These are phyloP conservation scores for Hyaloperonospora brassicae DNA, from an alignment of 352 stramenopile species.

Conservation along the genomic window DNA sequence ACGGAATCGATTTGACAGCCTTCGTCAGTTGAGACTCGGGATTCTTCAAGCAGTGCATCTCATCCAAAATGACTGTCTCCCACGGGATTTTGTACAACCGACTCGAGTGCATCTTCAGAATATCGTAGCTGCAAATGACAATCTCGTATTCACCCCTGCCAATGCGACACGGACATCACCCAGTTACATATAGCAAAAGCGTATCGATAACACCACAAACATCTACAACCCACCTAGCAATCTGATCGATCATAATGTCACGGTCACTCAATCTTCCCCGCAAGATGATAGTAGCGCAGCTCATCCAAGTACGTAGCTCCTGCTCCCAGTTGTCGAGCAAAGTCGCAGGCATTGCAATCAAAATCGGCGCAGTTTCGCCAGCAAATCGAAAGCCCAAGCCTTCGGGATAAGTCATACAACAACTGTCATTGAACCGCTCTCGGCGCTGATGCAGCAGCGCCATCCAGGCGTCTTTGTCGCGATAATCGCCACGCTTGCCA, in stretches of 20 bases:
- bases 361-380: conserved; percentile 73
- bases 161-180: background rate
- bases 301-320: conserved; percentile 95
- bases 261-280: conserved; percentile 53
- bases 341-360: conserved; percentile 96
- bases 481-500: conserved; percentile 88
- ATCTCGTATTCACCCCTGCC: conserved; percentile 67
- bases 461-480: conserved; percentile 93
- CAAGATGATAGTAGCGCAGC: conserved; percentile 52
- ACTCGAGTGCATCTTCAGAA: conserved; percentile 88
- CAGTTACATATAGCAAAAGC: conserved; percentile 36
- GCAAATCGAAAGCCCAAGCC: conserved; percentile 37
- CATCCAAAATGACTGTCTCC: conserved; percentile 94
- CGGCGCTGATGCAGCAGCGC: conserved; percentile 91
- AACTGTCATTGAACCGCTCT: conserved; percentile 37
- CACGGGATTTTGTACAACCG: conserved; percentile 78
- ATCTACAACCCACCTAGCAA: conserved; percentile 43
- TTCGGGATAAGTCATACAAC: conserved; percentile 23
- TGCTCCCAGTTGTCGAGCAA: conserved; percentile 98
- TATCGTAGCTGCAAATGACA: conserved; percentile 79
- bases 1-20: conserved; percentile 62
- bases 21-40: conserved; percentile 89
- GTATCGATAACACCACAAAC: background rate
- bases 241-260: conserved; percentile 46
- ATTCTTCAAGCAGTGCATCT: conserved; percentile 98